These are phyloP conservation scores for Aleurites moluccanus DNA, from an alignment of 441 rosid species.

Conservation along the genomic window DNA sequence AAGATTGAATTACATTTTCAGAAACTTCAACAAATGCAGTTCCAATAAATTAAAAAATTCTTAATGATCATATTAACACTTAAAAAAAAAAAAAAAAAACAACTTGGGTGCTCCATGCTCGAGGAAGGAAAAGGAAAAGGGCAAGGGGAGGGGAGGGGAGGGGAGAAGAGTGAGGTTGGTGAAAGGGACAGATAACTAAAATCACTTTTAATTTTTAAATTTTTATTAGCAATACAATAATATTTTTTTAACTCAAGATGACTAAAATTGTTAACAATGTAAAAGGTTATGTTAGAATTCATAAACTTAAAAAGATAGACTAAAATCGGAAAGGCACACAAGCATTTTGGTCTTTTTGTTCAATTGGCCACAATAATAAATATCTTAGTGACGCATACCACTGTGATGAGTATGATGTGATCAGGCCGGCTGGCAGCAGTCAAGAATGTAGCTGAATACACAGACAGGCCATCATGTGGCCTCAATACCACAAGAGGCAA, in stretches of 20 bases:
- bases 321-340: not conserved
- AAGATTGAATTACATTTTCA: not conserved
- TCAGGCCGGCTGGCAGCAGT: slow-evolving; percentile 67
- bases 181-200: not conserved
- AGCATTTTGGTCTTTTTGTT: not conserved
- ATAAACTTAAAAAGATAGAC: not conserved
- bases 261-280: not conserved
- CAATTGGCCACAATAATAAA: not conserved
- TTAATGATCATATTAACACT: not conserved
- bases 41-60: not conserved
- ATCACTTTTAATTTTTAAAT: too few relatives aligned
- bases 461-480: slow-evolving; percentile 75
- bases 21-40: slow-evolving; percentile 1
- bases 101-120: slow-evolving; percentile 7
- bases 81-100: not conserved
- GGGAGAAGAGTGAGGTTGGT: not conserved
- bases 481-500: slow-evolving; percentile 61
- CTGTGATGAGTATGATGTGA: slow-evolving; percentile 79
- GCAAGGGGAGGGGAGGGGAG: not conserved
- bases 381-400: slow-evolving; percentile 39
- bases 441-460: slow-evolving; percentile 65
- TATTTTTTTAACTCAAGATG: not conserved
- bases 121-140: not conserved
- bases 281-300: too few relatives aligned
- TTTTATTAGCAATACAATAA: not conserved